Evolutionary conservation across 2,329 filamentous ascomycete species (phyloP), one percentile per base, ranked within the genome.

Genomic region (Drechslerella dactyloides): DNA sequence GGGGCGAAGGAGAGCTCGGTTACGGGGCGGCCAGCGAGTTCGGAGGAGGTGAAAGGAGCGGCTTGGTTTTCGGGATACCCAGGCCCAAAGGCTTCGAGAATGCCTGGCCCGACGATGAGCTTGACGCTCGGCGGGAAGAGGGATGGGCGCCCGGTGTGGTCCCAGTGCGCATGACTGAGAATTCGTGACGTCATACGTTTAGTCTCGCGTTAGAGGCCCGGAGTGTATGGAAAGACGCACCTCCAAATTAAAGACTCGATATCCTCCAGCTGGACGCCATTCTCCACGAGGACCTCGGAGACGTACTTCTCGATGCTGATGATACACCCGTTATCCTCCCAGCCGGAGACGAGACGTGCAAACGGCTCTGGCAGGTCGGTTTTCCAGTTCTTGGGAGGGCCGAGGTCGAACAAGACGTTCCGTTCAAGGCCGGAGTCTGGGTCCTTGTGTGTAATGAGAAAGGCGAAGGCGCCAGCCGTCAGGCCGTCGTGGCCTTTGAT

Each of bases 101-200:
- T 63, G 2, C 83, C 83, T 2, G 80, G 78, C 0, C 85, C 85
- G 8, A 86, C 82, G 2, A 84, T 74, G 73, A 86, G 85, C 1
- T 79, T 78, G n/a, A 60, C 50, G 0, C 83, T 80, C 11, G 79
- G 77, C 0, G 79, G 69, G 73, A 85, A 86, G 74, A 85, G 83
- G 1, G 79, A 77, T 0, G 84, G 83, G 2, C 83, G 84, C n/a
- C 85, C 85, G 40, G 83, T 80, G 72, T 86, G 85, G 74, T 87
- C 85, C 80, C 83, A 86, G 74, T 87, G 84, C 0, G 84, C 80
- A 68, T 87, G 85, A 74, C 59, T 70, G n/a, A 6, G 5, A 48
- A 21, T 24, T n/a, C 17, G 21, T 53, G 11, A 33, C 33, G 40
- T 54, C 15, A 19, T 48, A 23, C 19, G n/a, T 2, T 19, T 10